phyloP scores from a whole-genome alignment of 1,284 basidiomycete species.

The Wallemia ichthyophaga region DNA sequence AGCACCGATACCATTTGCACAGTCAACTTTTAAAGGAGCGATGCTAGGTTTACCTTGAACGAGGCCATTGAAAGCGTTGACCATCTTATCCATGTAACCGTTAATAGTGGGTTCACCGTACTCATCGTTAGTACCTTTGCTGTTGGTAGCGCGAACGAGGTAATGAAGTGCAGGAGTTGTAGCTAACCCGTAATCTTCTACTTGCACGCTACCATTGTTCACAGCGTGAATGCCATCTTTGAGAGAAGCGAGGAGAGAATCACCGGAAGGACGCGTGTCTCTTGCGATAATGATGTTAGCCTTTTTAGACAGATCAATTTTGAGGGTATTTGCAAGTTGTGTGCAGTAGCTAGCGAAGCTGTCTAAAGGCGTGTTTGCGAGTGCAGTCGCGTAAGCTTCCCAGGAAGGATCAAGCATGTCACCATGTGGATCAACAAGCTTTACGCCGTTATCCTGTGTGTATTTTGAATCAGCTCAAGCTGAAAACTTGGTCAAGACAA shows the following conservation, averaged over 20 bases:
- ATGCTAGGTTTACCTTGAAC: conserved; percentile 33
- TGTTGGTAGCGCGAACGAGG: conserved; percentile 68
- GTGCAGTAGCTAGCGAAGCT: conserved; percentile 39
- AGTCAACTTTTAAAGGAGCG: conserved; percentile 53
- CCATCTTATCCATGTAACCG: conserved; percentile 65
- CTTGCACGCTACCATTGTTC: conserved; percentile 30
- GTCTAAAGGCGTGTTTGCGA: conserved; percentile 59
- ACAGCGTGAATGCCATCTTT: conserved; percentile 52
- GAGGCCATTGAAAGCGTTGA: conserved; percentile 56
- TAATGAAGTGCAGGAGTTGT: conserved; percentile 94
- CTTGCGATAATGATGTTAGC: conserved; percentile 64
- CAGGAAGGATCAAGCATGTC: conserved; percentile 95
- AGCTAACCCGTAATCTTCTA: conserved; percentile 18
- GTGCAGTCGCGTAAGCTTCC: conserved; percentile 59
- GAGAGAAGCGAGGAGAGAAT: conserved; percentile 47
- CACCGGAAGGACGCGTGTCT: conserved; percentile 74
- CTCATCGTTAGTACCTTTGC: conserved; percentile 35
- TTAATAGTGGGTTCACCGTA: conserved; percentile 60
- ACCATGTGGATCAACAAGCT: conserved; percentile 87
- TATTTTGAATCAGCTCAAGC: too few species aligned
- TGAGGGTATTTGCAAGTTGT: conserved; percentile 29
- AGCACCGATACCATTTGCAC: conserved; percentile 89
- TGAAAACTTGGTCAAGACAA: conserved; percentile 6
- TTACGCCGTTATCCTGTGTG: conserved; percentile 99
- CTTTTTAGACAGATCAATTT: conserved; percentile 49